Evolutionary conservation across 2,329 filamentous ascomycete genomes (phyloP).

Genomic region (Didymella glomerata): DNA sequence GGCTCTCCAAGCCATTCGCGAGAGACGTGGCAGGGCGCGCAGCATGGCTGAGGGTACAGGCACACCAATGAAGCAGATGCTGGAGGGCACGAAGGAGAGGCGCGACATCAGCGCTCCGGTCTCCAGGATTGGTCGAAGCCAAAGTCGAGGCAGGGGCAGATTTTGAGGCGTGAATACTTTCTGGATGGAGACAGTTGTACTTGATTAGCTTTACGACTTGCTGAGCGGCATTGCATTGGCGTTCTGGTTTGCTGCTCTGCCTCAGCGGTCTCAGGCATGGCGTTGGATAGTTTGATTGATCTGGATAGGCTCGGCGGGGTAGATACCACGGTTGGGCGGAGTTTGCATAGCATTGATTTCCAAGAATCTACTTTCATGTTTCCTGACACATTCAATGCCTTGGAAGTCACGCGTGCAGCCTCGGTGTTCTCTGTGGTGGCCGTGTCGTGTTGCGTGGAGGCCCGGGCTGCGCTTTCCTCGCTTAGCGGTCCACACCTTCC

Average conservation of each 20-base stretch:
- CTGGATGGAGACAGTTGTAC: conserved; percentile 4
- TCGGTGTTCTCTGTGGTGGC: not conserved
- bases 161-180: not conserved
- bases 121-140: conserved; percentile 37
- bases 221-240: conserved; percentile 47
- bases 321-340: conserved; percentile 38
- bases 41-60: conserved; percentile 71
- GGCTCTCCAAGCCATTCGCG: conserved; percentile 77
- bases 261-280: conserved; percentile 15
- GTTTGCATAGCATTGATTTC: conserved; percentile 7
- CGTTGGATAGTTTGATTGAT: conserved; percentile 10
- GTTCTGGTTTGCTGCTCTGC: conserved; percentile 32
- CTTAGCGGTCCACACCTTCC: conserved; percentile 1
- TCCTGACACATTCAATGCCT: not conserved
- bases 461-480: not conserved
- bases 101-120: conserved; percentile 59
- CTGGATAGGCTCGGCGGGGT: conserved; percentile 26
- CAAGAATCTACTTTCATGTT: not conserved
- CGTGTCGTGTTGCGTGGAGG: not conserved
- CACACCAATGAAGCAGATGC: conserved; percentile 68
- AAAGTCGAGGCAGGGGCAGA: conserved; percentile 16
- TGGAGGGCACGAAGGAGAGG: conserved; percentile 58
- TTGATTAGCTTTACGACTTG: conserved; percentile 27
- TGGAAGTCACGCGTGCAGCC: not conserved
- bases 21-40: conserved; percentile 74